Conservation (phyloP, 257 asterid species). For the Solanum megistacrolobum region DNA sequence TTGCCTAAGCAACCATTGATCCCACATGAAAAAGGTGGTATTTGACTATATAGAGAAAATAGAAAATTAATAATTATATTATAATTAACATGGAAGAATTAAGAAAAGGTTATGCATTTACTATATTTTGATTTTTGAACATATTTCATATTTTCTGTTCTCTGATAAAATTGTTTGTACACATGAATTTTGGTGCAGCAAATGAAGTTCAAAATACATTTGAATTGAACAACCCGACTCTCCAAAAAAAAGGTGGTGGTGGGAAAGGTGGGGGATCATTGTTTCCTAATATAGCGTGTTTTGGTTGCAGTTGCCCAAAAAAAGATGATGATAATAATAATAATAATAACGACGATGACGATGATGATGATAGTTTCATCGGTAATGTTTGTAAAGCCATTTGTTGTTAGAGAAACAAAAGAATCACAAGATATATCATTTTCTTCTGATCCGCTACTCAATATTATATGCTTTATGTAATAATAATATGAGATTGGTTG, state of each 20-base stretch:
- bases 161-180: neutral
- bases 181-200: neutral
- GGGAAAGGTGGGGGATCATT: neutral
- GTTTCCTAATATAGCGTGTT: neutral
- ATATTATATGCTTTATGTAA: neutral
- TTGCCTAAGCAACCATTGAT: neutral
- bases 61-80: neutral
- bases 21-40: neutral
- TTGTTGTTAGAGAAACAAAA: neutral
- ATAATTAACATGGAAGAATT: neutral
- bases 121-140: neutral
- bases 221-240: neutral
- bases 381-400: neutral
- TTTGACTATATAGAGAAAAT: neutral
- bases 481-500: neutral
- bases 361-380: neutral
- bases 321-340: no score
- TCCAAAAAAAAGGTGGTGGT: neutral
- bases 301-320: neutral
- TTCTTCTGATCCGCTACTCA: neutral
- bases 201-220: neutral
- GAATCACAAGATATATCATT: neutral
- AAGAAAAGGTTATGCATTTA: neutral
- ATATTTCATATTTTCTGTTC: neutral
- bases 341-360: no score